Evolutionary conservation across 257 asterid species (phyloP).

Genomic region (Henckelia pumila): DNA sequence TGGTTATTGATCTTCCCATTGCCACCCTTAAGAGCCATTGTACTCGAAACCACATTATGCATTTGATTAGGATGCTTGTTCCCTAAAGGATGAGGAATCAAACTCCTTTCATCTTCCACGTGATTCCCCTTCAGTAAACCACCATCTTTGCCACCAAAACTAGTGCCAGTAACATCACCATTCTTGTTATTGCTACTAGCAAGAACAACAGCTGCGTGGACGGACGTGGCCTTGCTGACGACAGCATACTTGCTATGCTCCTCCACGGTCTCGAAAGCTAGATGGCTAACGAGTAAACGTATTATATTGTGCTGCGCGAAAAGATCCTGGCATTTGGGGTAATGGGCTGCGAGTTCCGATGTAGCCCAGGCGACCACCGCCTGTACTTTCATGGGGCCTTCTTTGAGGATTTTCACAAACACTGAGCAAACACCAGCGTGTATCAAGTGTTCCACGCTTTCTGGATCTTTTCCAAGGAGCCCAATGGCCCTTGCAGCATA

Average conservation of each 20-base stretch:
- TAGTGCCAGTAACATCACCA: neutral
- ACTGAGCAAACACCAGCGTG: constrained; percentile 63
- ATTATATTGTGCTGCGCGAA: constrained; percentile 62
- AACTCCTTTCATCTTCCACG: constrained; percentile 42
- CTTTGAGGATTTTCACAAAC: constrained; percentile 63
- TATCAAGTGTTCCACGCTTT: constrained; percentile 63
- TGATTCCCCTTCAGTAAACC: constrained; percentile 24
- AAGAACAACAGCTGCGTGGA: constrained; percentile 68
- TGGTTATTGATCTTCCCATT: constrained; percentile 18
- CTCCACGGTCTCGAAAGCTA: constrained; percentile 64
- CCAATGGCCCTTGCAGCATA: constrained; percentile 67
- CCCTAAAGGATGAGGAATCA: constrained; percentile 42
- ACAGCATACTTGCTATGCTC: constrained; percentile 69
- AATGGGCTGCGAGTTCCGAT: constrained; percentile 53
- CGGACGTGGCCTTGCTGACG: constrained; percentile 60
- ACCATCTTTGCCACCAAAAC: neutral
- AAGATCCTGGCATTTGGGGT: constrained; percentile 61
- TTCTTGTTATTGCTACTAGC: constrained; percentile 38
- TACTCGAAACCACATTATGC: constrained; percentile 50
- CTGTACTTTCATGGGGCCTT: constrained; percentile 68
- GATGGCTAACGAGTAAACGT: constrained; percentile 55
- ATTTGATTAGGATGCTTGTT: constrained; percentile 44
- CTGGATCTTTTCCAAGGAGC: constrained; percentile 63
- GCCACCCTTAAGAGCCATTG: constrained; percentile 51
- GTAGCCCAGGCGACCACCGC: constrained; percentile 76